A percentile compares a stretch with the other conserved stretches of the same genome.
These are phyloP conservation scores for Leccinellum luteum DNA, from an alignment of 768 basidiomycete species.

Conservation along the genomic window DNA sequence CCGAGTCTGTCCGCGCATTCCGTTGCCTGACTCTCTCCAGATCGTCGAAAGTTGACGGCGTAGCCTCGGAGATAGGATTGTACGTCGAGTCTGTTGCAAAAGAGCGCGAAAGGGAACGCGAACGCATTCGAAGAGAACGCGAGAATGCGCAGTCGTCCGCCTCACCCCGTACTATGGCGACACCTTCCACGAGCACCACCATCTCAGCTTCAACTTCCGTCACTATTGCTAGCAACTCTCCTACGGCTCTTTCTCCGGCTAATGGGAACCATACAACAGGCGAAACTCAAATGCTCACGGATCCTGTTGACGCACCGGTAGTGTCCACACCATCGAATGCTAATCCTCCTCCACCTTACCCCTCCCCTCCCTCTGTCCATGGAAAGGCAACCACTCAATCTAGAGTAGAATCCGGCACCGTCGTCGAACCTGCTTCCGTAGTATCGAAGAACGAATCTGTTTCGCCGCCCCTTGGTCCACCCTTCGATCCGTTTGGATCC, in stretches of 20 bases:
- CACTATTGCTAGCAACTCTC: slow-evolving; percentile 11
- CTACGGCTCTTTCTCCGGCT: slow-evolving; percentile 12
- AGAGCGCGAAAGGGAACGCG: slow-evolving; percentile 76
- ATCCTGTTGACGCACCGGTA: slow-evolving; percentile 12
- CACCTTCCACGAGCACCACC: slow-evolving; percentile 20
- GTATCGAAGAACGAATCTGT: slow-evolving; percentile 16
- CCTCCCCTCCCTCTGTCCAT: slow-evolving; percentile 57
- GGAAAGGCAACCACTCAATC: slow-evolving; percentile 15
- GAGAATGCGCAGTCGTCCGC: slow-evolving; percentile 41
- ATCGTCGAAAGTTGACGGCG: slow-evolving; percentile 46
- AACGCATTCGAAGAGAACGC: slow-evolving; percentile 65
- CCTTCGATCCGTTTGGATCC: slow-evolving; percentile 45
- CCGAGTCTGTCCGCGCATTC: slow-evolving; percentile 41
- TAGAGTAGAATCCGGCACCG: slow-evolving; percentile 23
- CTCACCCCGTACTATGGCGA: slow-evolving; percentile 25
- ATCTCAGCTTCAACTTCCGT: slow-evolving; percentile 8
- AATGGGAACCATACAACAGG: slow-evolving; percentile 8
- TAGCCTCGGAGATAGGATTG: slow-evolving; percentile 59
- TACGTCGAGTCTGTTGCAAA: slow-evolving; percentile 76
- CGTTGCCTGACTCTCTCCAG: slow-evolving; percentile 52
- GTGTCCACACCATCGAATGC: slow-evolving; percentile 1
- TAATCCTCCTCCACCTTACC: slow-evolving; percentile 40
- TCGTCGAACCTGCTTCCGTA: slow-evolving; percentile 11
- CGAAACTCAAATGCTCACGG: slow-evolving; percentile 21
- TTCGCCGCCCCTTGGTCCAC: slow-evolving; percentile 19